Evolutionary conservation across 257 asterid species (phyloP).

Genomic region (Leptodermis oblonga): DNA sequence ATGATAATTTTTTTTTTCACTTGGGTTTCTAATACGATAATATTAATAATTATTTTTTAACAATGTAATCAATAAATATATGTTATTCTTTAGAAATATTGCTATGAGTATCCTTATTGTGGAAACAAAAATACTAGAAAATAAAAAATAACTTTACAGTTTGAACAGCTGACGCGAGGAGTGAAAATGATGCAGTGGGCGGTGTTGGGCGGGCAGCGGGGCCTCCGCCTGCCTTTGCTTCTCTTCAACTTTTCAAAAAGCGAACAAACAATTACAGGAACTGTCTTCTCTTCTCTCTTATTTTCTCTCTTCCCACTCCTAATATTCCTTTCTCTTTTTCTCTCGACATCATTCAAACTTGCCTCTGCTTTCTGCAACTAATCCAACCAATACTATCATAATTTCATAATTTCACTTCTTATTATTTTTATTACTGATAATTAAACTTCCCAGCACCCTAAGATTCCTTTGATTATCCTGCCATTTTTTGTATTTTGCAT

Average conservation of each 20-base stretch:
- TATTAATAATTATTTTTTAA: no score
- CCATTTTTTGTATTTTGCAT: conserved; percentile 26
- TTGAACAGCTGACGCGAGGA: not conserved
- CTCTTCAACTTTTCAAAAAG: conserved; percentile 10
- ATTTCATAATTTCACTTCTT: not conserved
- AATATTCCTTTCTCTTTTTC: not conserved
- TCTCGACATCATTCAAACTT: conserved; percentile 16
- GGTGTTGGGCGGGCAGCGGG: not conserved
- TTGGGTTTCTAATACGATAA: no score
- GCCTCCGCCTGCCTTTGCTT: conserved; percentile 1
- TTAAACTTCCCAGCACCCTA: conserved; percentile 3
- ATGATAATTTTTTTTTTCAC: no score
- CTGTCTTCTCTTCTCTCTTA: not conserved
- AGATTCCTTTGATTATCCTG: conserved; percentile 4
- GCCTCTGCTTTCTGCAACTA: conserved; percentile 25
- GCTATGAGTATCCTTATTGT: no score
- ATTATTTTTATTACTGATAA: not conserved
- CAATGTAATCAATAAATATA: no score
- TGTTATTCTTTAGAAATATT: no score
- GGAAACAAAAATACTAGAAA: no score
- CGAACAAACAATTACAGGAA: not conserved
- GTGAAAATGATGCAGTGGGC: conserved; percentile 6
- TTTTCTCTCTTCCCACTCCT: not conserved
- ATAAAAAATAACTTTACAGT: no score
- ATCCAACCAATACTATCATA: conserved; percentile 19